Conservation (phyloP, 2,329 filamentous ascomycete genomes). For the Calcarisporium arbuscula region DNA sequence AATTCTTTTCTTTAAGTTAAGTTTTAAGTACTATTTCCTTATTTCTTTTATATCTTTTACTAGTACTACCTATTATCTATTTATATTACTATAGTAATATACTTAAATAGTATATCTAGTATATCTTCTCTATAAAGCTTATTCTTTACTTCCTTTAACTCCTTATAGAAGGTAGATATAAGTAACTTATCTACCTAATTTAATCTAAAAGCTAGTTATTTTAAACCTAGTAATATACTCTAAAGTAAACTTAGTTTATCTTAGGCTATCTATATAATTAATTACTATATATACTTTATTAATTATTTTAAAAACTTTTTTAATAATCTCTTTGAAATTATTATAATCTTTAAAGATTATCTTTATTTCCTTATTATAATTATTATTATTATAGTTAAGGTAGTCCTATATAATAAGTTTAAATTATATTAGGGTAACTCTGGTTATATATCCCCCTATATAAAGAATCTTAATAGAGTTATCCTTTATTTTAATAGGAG, state of each 20-base stretch:
- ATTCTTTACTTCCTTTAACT: constrained; percentile 1
- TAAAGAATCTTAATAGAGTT: constrained; percentile 2
- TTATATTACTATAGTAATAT: constrained; percentile 1
- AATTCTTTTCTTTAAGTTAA: too few relatives aligned
- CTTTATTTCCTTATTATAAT: neutral
- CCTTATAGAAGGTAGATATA: neutral
- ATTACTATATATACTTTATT: neutral
- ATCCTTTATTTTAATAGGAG: neutral
- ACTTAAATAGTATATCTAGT: neutral
- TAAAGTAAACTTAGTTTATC: neutral
- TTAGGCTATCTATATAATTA: constrained; percentile 1
- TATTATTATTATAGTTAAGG: neutral
- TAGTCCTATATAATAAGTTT: neutral
- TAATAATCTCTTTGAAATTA: neutral
- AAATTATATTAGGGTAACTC: constrained; percentile 1
- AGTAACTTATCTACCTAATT: neutral
- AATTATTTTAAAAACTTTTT: constrained; percentile 1
- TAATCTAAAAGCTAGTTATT: neutral
- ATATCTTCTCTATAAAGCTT: constrained; percentile 3
- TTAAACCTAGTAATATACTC: neutral
- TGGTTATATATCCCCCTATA: constrained; percentile 1
- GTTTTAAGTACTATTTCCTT: too few relatives aligned
- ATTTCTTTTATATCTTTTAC: constrained; percentile 3
- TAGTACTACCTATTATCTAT: constrained; percentile 5
- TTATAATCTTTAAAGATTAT: constrained; percentile 1